Conservation (phyloP, 208 protist species). For the Crithidia thermophila region DNA sequence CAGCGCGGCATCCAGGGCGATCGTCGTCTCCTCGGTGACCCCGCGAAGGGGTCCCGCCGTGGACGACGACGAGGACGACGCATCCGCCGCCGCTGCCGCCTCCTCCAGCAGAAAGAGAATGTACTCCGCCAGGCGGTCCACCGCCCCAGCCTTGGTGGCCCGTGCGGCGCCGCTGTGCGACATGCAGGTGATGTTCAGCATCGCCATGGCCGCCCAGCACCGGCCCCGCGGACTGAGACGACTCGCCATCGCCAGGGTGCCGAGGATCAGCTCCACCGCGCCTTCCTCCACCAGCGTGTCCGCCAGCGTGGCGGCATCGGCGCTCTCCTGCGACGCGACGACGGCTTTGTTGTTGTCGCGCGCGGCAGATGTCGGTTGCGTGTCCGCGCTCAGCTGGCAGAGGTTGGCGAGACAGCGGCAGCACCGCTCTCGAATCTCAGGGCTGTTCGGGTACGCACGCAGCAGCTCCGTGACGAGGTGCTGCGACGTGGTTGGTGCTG, state of each 20-base stretch:
- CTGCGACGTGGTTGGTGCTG: background rate
- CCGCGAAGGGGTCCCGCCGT: conserved; percentile 10
- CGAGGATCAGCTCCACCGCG: conserved; percentile 65
- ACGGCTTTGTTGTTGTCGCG: background rate
- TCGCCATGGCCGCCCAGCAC: conserved; percentile 59
- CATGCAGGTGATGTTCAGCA: conserved; percentile 75
- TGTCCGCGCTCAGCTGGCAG: conserved; percentile 48
- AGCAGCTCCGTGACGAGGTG: conserved; percentile 66
- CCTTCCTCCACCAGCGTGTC: conserved; percentile 65
- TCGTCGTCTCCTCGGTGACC: conserved; percentile 24
- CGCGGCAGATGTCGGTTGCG: background rate
- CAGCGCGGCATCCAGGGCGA: conserved; percentile 60
- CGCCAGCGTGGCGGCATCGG: conserved; percentile 32
- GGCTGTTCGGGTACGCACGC: conserved; percentile 49
- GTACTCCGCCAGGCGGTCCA: conserved; percentile 52
- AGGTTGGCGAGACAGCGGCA: conserved; percentile 87
- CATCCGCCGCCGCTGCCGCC: background rate
- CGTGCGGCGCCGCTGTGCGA: conserved; percentile 45
- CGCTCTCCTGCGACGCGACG: background rate
- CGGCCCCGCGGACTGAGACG: conserved; percentile 54
- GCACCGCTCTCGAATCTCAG: conserved; percentile 63
- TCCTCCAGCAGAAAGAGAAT: conserved; percentile 40
- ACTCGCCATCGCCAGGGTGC: conserved; percentile 45
- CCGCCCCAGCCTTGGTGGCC: conserved; percentile 41
- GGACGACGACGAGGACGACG: background rate